phyloP scores from a whole-genome alignment of 108 stramenopile species.

The Discostella pseudostelligera region DNA sequence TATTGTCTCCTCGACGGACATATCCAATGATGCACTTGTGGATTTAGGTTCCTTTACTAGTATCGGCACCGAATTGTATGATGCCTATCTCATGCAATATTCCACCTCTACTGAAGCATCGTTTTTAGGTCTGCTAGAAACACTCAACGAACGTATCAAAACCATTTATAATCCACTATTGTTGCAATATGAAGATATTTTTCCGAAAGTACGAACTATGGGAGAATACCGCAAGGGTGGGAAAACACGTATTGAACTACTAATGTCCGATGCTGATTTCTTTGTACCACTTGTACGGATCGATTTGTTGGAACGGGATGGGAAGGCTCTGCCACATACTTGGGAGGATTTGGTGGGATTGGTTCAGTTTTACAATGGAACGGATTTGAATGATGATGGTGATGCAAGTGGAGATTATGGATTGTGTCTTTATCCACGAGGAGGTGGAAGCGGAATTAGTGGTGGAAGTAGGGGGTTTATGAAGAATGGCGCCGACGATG shows the following conservation, averaged over 20 bases:
- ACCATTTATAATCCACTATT: not conserved
- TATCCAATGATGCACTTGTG: slow-evolving; percentile 35
- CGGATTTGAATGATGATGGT: slow-evolving; percentile 49
- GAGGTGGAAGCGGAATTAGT: too few relatives aligned
- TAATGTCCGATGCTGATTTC: slow-evolving; percentile 47
- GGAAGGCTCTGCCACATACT: slow-evolving; percentile 35
- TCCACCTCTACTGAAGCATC: slow-evolving; percentile 31
- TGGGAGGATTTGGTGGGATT: slow-evolving; percentile 47
- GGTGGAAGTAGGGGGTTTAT: not conserved
- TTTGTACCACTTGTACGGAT: slow-evolving; percentile 41
- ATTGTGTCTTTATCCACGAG: slow-evolving; percentile 40
- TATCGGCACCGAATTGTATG: slow-evolving; percentile 31
- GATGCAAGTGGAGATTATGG: slow-evolving; percentile 28
- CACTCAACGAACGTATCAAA: slow-evolving; percentile 40
- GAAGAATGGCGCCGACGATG: slow-evolving; percentile 25
- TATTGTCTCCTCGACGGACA: slow-evolving; percentile 36
- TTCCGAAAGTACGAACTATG: slow-evolving; percentile 42
- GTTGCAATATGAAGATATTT: slow-evolving; percentile 43
- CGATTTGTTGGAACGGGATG: slow-evolving; percentile 36
- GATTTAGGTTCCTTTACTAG: slow-evolving; percentile 28
- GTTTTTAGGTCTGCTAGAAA: slow-evolving; percentile 39
- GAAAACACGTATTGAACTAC: slow-evolving; percentile 34
- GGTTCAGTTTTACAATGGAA: slow-evolving; percentile 37
- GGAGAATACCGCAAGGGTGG: slow-evolving; percentile 49
- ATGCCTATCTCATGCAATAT: slow-evolving; percentile 49